phyloP scores from a whole-genome alignment of 2,329 filamentous ascomycete species.

The Fusarium compactum region DNA sequence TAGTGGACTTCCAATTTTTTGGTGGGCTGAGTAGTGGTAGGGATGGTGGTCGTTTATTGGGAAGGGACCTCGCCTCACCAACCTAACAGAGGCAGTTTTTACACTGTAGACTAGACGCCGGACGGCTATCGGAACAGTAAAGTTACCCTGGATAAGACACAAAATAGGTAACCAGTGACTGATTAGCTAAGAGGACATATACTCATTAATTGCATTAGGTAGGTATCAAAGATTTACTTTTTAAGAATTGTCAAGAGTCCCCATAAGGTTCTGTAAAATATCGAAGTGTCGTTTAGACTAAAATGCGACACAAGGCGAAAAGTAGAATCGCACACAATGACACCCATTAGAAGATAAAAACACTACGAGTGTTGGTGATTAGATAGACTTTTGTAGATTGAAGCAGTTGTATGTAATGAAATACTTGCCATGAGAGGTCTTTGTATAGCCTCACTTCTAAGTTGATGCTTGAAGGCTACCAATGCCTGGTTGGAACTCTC shows the following conservation, averaged over 20 bases:
- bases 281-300: too few relatives aligned
- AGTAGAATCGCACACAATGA: not conserved
- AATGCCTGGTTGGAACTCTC: too few relatives aligned
- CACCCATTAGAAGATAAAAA: not conserved
- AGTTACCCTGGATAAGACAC: constrained; percentile 24
- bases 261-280: too few relatives aligned
- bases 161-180: not conserved
- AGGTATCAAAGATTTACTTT: too few relatives aligned
- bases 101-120: constrained; percentile 19
- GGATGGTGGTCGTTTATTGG: constrained; percentile 3
- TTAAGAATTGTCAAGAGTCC: too few relatives aligned
- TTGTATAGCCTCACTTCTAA: not conserved
- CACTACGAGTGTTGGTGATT: rapidly evolving
- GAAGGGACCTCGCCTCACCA: constrained; percentile 33
- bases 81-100: not conserved
- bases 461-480: too few relatives aligned
- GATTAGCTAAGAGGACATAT: not conserved
- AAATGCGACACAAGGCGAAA: too few relatives aligned
- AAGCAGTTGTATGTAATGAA: rapidly evolving
- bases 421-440: not conserved
- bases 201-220: not conserved
- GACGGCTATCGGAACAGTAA: not conserved
- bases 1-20: constrained; percentile 18
- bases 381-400: not conserved
- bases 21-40: constrained; percentile 30